Base-by-base conservation (phyloP, 2,329 filamentous ascomycete species). In the Fusarium foetens region DNA sequence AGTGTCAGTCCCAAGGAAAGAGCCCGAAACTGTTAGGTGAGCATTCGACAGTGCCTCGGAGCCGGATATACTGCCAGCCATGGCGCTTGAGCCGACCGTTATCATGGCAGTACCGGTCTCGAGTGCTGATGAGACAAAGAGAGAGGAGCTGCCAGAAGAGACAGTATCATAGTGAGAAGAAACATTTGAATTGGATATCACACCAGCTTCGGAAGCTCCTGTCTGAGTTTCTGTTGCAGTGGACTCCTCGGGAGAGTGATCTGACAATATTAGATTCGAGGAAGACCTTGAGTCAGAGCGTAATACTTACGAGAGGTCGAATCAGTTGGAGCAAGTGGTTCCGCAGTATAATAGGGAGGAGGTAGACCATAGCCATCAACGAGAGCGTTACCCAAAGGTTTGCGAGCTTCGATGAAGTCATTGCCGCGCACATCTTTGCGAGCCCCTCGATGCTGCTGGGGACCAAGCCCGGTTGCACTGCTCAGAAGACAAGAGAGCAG, bases 301-400 rank as follows among this genome's bases (percentile, higher is more conserved):
- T 62, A 27, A 29, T 14, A 59, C 74, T 72, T n/a, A 76, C 76
- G 48, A 16, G 61, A 60, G 8, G 38, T 53, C 35, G 61, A 39
- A 9, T 61, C 33, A 21, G 60, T 64, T 6, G 58, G 53, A 29
- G 58, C 16, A 27, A 25, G 31, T 51, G 70, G 43, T 7, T 59
- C 53, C 27, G 21, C 42, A 7, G 75, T 72, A 49, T 76, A 72
- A 35, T 78, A 78, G 17, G 73, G 75, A 25, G 75, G 76, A 27
- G 76, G 76, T 14, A 60, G 58, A 6, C 67, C 66, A 51, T 76
- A 75, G 25, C 36, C 70, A 57, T 75, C 64, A 29, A 66, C 67
- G 14, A 73, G 69, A 14, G 54, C 63, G 5, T 58, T 58, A 41
- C 60, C 46, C 21, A 35, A 52, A 11, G 58, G 58, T 19, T 70